Base-by-base conservation (phyloP, 345 rosid genomes). In the Eucalyptus globulus region DNA sequence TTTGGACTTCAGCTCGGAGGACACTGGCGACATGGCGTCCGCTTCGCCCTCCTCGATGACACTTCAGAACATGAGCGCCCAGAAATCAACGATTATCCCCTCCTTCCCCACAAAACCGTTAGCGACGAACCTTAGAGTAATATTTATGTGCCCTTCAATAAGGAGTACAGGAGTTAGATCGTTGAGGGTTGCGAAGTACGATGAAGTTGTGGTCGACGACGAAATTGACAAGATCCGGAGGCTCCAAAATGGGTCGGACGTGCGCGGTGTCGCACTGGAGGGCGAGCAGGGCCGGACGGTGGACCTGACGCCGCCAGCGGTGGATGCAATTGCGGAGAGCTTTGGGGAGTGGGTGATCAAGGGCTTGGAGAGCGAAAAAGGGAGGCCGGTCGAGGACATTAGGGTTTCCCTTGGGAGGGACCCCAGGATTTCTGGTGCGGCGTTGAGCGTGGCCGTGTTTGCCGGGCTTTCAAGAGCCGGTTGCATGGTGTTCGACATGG, bases 281-380 rank as follows among this genome's bases (percentile, higher is more conserved):
- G 98, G 98, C 1, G 99, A 96, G 93, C 95, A 94, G 93, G 97
- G 98, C 27, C 91, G 99, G 69, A 87, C 87, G 2, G 98, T 95
- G 89, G 96, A 95, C 92, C 91, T 97, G 62, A 95, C 97, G 3
- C 98, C 99, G 1, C 91, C 98, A 2, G 98, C 98, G 0, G 97
- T 97, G 89, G 99, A 97, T 80, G 98, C 99, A 49, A 96, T 97
- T 26, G 95, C 96, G 2, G 98, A 97, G 94, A 95, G 99, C 89
- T 97, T 97, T 6, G 99, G 99, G 7, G 98, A 97, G 92, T 97
- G 98, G 99, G 95, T 96, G 29, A 92, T 93, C 21, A 85, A 53
- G 43, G 91, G 87, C 11, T 62, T 93, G 90, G 94, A 94, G 90
- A 56, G 91, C 87, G 92, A 93, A 14, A 31, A 34, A 53, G 93